A percentile compares a stretch with the other conserved stretches of the same genome.
These are phyloP conservation scores for Phialophora chinensis DNA, from an alignment of 2,329 filamentous ascomycete genomes.

Conservation along the genomic window DNA sequence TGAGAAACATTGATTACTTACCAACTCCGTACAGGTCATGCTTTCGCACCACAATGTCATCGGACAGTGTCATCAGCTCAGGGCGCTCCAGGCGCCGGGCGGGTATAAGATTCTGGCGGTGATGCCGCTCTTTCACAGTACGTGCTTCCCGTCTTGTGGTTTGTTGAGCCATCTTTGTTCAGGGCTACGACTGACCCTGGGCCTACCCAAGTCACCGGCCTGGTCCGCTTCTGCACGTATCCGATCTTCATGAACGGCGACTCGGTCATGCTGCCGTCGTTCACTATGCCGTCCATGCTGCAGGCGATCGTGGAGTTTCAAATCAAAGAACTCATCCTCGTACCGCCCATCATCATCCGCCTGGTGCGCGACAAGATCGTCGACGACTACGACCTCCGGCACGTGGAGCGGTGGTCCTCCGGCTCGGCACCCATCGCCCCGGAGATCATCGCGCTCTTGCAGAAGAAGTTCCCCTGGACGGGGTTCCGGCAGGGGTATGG, in stretches of 20 bases:
- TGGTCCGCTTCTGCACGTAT: conserved; percentile 67
- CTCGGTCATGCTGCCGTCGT: conserved; percentile 67
- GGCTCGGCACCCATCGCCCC: conserved; percentile 65
- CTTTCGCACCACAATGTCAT: conserved; percentile 63
- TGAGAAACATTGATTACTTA: neutral
- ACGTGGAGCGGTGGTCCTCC: conserved; percentile 62
- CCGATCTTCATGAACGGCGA: conserved; percentile 68
- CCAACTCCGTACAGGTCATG: conserved; percentile 52
- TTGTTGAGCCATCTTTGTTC: no score
- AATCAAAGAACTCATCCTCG: conserved; percentile 62
- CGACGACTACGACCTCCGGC: conserved; percentile 59
- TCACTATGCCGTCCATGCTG: conserved; percentile 66
- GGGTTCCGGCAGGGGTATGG: conserved; percentile 71
- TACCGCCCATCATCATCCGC: conserved; percentile 67
- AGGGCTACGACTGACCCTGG: neutral
- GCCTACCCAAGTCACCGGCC: conserved; percentile 56
- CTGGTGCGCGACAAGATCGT: conserved; percentile 61
- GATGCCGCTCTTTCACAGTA: conserved; percentile 65
- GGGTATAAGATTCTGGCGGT: conserved; percentile 62
- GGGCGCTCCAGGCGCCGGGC: conserved; percentile 48
- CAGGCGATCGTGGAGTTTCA: conserved; percentile 59
- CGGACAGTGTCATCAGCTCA: conserved; percentile 66
- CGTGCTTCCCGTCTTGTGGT: conserved; percentile 2
- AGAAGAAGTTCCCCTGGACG: conserved; percentile 63
- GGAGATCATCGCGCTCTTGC: conserved; percentile 63